Base-by-base conservation (phyloP, 192 early-diverging fungal species). In the Chytriomyces hyalinus region DNA sequence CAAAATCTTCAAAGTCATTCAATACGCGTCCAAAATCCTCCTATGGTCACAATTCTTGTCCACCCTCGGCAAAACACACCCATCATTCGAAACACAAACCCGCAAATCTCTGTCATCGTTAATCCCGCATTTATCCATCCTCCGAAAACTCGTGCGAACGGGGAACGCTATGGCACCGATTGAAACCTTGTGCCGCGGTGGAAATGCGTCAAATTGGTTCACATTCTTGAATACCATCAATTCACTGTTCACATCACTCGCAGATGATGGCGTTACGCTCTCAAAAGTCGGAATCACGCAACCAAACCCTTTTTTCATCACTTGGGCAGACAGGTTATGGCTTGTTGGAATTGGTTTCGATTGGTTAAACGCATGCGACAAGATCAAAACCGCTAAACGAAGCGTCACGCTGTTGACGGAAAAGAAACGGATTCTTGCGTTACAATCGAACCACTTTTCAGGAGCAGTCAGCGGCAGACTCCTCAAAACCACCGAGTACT, bases 11-110 rank as follows among this genome's bases (percentile, higher is more conserved):
- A 95, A 95, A 70, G 75, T 91, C 43, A 72, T 92, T 44, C 94
- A 95, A 75, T 95, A 95, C 76, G 79, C 85, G 53, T 77, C 88
- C 73, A 95, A 95, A 70, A 76, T 93, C n/a, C 79, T 92, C 24
- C 81, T 94, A 36, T 91, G 86, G 78, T 64, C 82, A 26, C 57
- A 73, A 0, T 71, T 86, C 48, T 61, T 73, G 10, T 1, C 70
- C 22, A 1, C 1, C 1, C 9, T 72, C 10, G 15, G 60, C 17
- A n/a, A 24, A 62, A 28, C 53, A 4, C 3, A n/a, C 45, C 61
- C 20, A 2, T 26, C n/a, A 5, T 10, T 45, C 28, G 20, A 48
- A 24, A 60, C 26, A 10, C 10, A n/a, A 45, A 13, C 20, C 53
- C 53, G 53, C 2, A 63, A 73, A 48, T 7, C 60, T 26, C 72